These are phyloP conservation scores for Pichia cabralensis DNA, from an alignment of 805 yeast species.

Conservation along the genomic window DNA sequence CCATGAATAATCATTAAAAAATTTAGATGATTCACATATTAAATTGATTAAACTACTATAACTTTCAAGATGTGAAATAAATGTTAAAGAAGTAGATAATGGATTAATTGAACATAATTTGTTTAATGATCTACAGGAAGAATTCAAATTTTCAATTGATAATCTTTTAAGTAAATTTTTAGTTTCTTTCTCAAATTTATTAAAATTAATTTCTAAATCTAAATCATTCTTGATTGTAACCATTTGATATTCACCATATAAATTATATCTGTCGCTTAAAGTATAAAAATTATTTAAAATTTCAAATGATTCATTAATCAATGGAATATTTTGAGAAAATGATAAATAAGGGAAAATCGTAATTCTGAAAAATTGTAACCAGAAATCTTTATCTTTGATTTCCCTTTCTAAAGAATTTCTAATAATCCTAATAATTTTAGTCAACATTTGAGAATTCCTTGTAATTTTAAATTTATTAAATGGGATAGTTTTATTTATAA, in stretches of 20 bases:
- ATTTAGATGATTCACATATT: conserved; percentile 68
- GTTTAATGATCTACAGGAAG: conserved; percentile 65
- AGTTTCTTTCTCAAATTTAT: conserved; percentile 67
- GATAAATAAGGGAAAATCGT: conserved; percentile 56
- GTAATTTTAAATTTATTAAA: conserved; percentile 50
- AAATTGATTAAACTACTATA: conserved; percentile 77
- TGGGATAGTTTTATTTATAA: conserved; percentile 32
- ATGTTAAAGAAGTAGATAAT: conserved; percentile 58
- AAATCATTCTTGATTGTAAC: conserved; percentile 43
- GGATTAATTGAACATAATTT: conserved; percentile 71
- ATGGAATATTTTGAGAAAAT: conserved; percentile 45
- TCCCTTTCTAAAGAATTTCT: conserved; percentile 4
- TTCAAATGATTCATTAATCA: conserved; percentile 48
- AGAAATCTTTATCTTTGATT: conserved; percentile 17
- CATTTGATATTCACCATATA: conserved; percentile 70
- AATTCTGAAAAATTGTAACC: conserved; percentile 58
- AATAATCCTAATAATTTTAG: conserved; percentile 56
- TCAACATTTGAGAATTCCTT: conserved; percentile 35
- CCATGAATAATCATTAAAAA: conserved; percentile 72
- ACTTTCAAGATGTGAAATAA: conserved; percentile 78
- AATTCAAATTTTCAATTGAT: conserved; percentile 66
- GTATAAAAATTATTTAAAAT: conserved; percentile 42
- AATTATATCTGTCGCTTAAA: conserved; percentile 54
- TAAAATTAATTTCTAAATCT: conserved; percentile 45
- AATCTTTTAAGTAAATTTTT: conserved; percentile 70